Percentiles rank a stretch among this genome's conserved stretches.
phyloP scores from a whole-genome alignment of 2,329 filamentous ascomycete genomes.

The Davidsoniella neocaledoniae region DNA sequence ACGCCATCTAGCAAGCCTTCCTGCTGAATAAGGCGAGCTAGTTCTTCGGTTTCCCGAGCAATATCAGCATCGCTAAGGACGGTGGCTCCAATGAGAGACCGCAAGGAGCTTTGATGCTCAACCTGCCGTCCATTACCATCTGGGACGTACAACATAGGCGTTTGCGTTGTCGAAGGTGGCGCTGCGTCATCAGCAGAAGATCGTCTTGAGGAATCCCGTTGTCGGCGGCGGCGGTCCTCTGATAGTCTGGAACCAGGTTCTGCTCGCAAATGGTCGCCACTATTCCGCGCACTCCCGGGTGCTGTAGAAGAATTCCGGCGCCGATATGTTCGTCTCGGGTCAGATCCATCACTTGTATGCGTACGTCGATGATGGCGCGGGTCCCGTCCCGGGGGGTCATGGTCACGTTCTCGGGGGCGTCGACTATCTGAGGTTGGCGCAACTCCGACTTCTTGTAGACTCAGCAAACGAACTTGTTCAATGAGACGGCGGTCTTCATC shows the following conservation, averaged over 20 bases:
- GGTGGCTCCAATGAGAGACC: constrained; percentile 67
- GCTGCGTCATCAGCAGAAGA: neutral
- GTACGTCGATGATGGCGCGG: constrained; percentile 6
- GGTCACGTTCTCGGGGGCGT: constrained; percentile 13
- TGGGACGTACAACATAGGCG: neutral
- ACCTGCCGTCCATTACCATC: constrained; percentile 35
- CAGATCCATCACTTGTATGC: constrained; percentile 7
- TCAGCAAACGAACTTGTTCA: constrained; percentile 55
- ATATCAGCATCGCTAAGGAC: constrained; percentile 63
- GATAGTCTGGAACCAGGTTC: constrained; percentile 15
- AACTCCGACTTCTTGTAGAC: constrained; percentile 49
- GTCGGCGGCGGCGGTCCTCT: constrained; percentile 1
- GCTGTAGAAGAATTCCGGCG: neutral
- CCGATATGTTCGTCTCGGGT: constrained; percentile 3
- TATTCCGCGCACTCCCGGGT: constrained; percentile 11
- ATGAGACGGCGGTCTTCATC: constrained; percentile 54
- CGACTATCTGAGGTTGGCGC: constrained; percentile 14
- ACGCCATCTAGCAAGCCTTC: constrained; percentile 78
- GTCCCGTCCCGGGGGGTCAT: constrained; percentile 5
- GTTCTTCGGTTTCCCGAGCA: constrained; percentile 78
- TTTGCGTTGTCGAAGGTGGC: neutral
- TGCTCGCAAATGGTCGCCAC: constrained; percentile 22
- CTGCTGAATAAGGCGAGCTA: constrained; percentile 73
- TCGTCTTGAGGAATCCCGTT: constrained; percentile 2
- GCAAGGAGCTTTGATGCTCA: constrained; percentile 77